Evolutionary conservation across 2,329 filamentous ascomycete species (phyloP).

Genomic region (Colletotrichum caudatum): DNA sequence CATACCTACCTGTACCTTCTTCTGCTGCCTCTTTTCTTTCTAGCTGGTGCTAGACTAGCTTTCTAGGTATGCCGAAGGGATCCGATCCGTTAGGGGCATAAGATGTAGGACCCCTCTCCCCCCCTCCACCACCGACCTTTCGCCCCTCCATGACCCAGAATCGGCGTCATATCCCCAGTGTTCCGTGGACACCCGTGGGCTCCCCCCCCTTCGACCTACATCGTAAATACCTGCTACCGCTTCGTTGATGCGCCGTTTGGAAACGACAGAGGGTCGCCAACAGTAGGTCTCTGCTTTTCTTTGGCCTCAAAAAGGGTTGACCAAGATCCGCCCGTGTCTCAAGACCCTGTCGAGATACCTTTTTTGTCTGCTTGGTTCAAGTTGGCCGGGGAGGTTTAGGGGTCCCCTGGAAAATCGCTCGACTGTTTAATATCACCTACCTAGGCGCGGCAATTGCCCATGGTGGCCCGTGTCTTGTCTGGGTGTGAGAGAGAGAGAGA

Average conservation of each 20-base stretch:
- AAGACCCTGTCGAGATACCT: slow-evolving; percentile 15
- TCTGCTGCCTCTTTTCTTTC: not conserved
- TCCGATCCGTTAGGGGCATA: not conserved
- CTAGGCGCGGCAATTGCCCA: too few species aligned
- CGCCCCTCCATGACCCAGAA: slow-evolving; percentile 41
- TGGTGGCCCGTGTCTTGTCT: not conserved
- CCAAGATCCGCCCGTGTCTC: slow-evolving; percentile 3
- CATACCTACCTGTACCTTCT: too few species aligned
- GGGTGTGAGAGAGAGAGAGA: too few species aligned
- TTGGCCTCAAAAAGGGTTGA: not conserved
- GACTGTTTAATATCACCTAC: too few species aligned
- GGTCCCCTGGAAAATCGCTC: too few species aligned
- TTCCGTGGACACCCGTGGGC: slow-evolving; percentile 20
- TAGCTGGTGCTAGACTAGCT: not conserved
- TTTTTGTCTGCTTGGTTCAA: not conserved
- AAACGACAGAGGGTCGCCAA: not conserved
- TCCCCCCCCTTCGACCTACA: not conserved
- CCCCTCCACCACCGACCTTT: not conserved
- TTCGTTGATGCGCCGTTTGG: slow-evolving; percentile 3
- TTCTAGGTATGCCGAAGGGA: not conserved
- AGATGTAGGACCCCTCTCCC: slow-evolving; percentile 5
- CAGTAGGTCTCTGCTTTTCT: not conserved
- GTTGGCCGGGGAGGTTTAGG: too few species aligned
- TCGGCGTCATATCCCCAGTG: slow-evolving; percentile 40
- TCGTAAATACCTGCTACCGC: not conserved